Base-by-base conservation (phyloP, 2,329 filamentous ascomycete species). In the Orbilia javanica region DNA sequence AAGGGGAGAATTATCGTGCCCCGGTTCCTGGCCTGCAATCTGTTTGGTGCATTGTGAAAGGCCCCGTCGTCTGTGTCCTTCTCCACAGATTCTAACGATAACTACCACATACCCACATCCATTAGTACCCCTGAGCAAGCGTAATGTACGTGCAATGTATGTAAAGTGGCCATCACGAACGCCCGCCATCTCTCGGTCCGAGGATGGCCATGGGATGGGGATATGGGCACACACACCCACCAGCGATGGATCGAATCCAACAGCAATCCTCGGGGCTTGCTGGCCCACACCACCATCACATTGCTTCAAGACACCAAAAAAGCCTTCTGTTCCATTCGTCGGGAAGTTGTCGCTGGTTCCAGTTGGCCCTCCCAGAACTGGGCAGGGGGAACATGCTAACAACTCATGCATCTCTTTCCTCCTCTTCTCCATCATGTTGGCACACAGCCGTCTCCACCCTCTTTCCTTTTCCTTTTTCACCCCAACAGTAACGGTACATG, bases 401-500 rank as follows among this genome's bases (percentile, higher is more conserved):
- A 78, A 71, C 74, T 72, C 67, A 66, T 67, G 60, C 74, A 67
- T 75, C 39, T 53, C 52, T 46, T 44, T 68, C 29, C 46, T 20
- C 13, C 50, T 65, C 63, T 50, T 52, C 53, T 62, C 63, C 53
- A 50, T 39, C 63, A 71, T 34, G 52, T 60, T 48, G 53, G 25
- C 65, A 53, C 50, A 67, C 66, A 75, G 71, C 55, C 44, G 36
- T 78, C 67, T 72, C 67, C 67, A 72, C 74, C 50, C 67, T 71
- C 74, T 78, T 78, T 72, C 74, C 73, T 78, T 78, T 78, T 78
- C 71, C 74, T 68, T 78, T 78, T 77, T 72, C 71, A 67, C 74
- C 74, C 73, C 74, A 78, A 78, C 74, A 78, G 74, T 78, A 78
- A 78, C 74, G 74, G 74, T 78, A 78, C 74, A 78, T 78, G 74